phyloP scores from a whole-genome alignment of 2,329 filamentous ascomycete genomes.

The Colletotrichum echinochloae region DNA sequence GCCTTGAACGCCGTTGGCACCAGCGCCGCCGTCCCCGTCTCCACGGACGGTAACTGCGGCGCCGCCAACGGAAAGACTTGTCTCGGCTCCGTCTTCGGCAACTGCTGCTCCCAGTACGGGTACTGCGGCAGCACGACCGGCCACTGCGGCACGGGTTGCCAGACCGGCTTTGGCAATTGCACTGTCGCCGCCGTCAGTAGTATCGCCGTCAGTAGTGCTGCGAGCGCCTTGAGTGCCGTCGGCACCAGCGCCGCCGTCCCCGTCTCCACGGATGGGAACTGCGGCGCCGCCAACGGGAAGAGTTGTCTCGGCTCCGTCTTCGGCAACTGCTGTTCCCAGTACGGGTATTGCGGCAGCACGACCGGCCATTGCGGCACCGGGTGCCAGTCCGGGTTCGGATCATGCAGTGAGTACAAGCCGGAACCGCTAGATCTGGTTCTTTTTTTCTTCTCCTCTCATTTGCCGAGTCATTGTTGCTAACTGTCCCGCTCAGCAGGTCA shows the following conservation, averaged over 20 bases:
- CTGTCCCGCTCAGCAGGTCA: not conserved
- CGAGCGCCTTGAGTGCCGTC: too few relatives aligned
- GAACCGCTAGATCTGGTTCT: too few relatives aligned
- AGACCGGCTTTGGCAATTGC: conserved; percentile 32
- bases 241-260: too few relatives aligned
- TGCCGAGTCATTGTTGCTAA: not conserved
- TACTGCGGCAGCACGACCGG: conserved; percentile 38
- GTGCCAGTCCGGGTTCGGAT: conserved; percentile 40
- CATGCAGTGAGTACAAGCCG: not conserved
- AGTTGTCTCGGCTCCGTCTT: conserved; percentile 25
- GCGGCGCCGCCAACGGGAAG: conserved; percentile 2
- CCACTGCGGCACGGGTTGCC: conserved; percentile 41
- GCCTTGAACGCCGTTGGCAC: too few relatives aligned
- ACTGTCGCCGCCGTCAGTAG: too few relatives aligned
- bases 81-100: conserved; percentile 23
- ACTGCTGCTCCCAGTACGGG: conserved; percentile 42
- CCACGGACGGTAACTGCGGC: conserved; percentile 23
- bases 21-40: too few relatives aligned
- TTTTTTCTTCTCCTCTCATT: too few relatives aligned
- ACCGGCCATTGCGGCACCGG: conserved; percentile 38
- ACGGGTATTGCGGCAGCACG: conserved; percentile 39
- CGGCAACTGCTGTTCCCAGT: conserved; percentile 42
- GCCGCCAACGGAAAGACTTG: conserved; percentile 5
- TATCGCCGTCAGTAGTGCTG: not conserved
- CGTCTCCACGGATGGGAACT: conserved; percentile 4